Evolutionary conservation across 2,329 filamentous ascomycete genomes (phyloP).

Genomic region (Sporothrix pallida): DNA sequence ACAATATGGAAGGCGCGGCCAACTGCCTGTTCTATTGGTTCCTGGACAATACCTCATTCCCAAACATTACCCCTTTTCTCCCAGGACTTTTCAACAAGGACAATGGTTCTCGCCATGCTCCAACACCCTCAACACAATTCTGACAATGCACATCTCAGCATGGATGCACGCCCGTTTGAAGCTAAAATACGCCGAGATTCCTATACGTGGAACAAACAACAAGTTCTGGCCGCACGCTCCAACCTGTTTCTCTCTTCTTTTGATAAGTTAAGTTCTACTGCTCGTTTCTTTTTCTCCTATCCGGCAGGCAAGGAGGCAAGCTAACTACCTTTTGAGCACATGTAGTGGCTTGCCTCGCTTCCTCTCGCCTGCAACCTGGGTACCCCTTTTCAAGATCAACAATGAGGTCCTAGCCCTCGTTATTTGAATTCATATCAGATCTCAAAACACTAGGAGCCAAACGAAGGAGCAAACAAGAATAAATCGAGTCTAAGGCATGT

Average conservation of each 20-base stretch:
- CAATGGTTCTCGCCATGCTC: neutral
- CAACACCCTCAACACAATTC: neutral
- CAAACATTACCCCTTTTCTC: neutral
- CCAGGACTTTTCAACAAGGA: neutral
- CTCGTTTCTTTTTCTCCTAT: neutral
- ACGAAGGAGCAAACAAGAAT: neutral
- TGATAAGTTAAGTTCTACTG: neutral
- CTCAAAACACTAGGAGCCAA: neutral
- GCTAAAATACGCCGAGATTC: neutral
- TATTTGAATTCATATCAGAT: neutral
- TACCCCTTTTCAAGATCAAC: constrained; percentile 4
- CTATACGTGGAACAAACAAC: neutral
- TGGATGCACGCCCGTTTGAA: neutral
- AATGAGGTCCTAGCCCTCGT: neutral
- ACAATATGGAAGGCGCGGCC: neutral
- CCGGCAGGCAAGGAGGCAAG: too few species aligned
- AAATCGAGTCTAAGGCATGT: neutral
- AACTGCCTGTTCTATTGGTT: too few species aligned
- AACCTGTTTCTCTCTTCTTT: neutral
- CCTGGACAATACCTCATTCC: neutral
- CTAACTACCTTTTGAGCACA: neutral
- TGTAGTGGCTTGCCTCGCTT: neutral
- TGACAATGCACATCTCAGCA: neutral
- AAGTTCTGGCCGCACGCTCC: neutral
- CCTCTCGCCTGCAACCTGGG: too few species aligned